A percentile compares a stretch with the other conserved stretches of the same genome.
phyloP scores from a whole-genome alignment of 202 grass and related monocot genomes.

The Bolboschoenoplectus hybrid region DNA sequence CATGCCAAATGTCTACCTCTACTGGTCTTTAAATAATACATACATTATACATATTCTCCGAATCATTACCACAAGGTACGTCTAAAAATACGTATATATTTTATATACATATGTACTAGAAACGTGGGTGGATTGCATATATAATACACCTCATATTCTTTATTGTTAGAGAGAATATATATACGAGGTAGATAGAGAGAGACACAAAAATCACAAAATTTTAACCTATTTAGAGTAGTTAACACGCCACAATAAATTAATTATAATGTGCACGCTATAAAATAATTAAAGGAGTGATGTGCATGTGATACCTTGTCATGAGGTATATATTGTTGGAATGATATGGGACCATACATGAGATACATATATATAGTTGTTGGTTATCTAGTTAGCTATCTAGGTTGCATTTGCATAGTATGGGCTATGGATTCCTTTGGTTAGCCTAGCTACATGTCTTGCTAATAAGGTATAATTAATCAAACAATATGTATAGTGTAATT shows the following conservation, averaged over 20 bases:
- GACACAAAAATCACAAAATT: background rate
- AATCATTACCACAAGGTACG: background rate
- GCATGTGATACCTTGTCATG: constrained; percentile 32
- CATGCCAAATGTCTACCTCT: too few species aligned
- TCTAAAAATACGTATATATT: background rate
- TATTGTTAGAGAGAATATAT: background rate
- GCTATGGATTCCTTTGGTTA: constrained; percentile 37
- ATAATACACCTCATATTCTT: background rate
- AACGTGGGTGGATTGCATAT: background rate
- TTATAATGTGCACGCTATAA: constrained; percentile 1
- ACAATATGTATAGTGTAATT: background rate
- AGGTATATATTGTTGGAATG: constrained; percentile 38
- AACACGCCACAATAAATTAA: constrained; percentile 14
- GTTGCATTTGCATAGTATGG: constrained; percentile 24
- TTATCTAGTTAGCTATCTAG: background rate
- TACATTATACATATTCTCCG: background rate
- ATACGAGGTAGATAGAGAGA: background rate
- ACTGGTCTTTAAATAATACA: too few species aligned
- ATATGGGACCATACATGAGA: constrained; percentile 22
- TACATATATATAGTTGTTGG: background rate
- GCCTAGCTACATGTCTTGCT: constrained; percentile 32
- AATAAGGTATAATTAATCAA: constrained; percentile 25
- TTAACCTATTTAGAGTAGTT: background rate
- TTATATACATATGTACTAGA: background rate
- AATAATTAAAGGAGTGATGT: constrained; percentile 34